Conservation (phyloP, 345 rosid genomes). For the Hirschfeldia incana region DNA sequence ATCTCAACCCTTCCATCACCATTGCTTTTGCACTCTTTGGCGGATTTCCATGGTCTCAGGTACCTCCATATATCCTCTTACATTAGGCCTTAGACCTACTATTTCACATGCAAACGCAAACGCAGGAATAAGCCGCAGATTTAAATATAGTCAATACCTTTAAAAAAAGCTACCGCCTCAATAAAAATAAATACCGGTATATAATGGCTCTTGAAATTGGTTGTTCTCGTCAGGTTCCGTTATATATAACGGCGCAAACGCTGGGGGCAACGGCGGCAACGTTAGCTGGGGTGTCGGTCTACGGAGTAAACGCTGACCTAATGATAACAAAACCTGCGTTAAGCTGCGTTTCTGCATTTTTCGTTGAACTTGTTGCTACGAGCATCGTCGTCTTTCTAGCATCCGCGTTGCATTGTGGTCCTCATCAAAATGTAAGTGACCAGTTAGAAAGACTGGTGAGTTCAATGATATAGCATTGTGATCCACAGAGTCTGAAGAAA, state of each 20-base stretch:
- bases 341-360: constrained; percentile 66
- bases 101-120: neutral
- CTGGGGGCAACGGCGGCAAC: constrained; percentile 67
- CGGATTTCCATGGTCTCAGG: constrained; percentile 75
- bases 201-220: neutral
- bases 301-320: constrained; percentile 56
- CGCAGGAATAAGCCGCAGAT: neutral
- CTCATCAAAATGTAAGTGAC: constrained; percentile 53
- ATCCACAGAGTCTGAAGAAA: neutral
- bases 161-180: neutral
- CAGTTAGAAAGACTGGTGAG: neutral
- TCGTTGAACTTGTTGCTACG: constrained; percentile 74
- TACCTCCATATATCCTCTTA: constrained; percentile 20
- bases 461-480: neutral
- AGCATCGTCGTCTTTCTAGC: constrained; percentile 64
- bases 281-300: constrained; percentile 50
- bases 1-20: constrained; percentile 85
- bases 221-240: constrained; percentile 54
- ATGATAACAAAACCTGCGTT: constrained; percentile 60
- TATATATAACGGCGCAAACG: constrained; percentile 70
- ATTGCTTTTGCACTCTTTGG: constrained; percentile 73
- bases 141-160: neutral
- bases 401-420: constrained; percentile 56
- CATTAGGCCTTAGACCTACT: neutral
- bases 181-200: neutral